phyloP scores from a whole-genome alignment of 345 rosid genomes.

The Eucalyptus brandiana region DNA sequence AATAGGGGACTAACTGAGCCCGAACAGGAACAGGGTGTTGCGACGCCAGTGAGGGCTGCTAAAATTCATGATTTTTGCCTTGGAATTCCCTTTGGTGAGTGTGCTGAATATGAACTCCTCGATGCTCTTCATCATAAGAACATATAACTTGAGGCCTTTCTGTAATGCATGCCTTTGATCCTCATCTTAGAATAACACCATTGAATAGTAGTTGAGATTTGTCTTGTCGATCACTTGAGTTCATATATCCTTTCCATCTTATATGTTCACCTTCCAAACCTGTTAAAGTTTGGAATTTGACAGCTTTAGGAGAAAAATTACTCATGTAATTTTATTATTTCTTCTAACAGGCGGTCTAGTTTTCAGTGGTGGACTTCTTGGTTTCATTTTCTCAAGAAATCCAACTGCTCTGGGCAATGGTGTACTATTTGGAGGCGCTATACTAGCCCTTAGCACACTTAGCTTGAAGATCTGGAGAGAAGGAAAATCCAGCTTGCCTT shows the following conservation, averaged over 20 bases:
- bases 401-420: slow-evolving; percentile 34
- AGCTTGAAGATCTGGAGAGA: slow-evolving; percentile 84
- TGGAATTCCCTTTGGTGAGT: slow-evolving; percentile 91
- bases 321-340: not conserved
- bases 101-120: not conserved
- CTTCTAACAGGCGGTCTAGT: slow-evolving; percentile 51
- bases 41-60: slow-evolving; percentile 32
- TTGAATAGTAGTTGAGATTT: not conserved
- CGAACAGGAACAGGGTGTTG: slow-evolving; percentile 17
- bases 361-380: slow-evolving; percentile 61
- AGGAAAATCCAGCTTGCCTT: slow-evolving; percentile 88
- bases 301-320: not conserved
- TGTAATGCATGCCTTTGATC: not conserved
- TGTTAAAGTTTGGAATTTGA: not conserved
- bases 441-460: slow-evolving; percentile 73
- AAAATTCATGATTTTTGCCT: slow-evolving; percentile 91
- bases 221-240: not conserved
- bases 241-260: not conserved
- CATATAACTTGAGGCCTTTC: not conserved
- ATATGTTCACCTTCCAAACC: not conserved
- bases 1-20: slow-evolving; percentile 1
- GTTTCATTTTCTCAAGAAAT: slow-evolving; percentile 63
- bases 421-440: slow-evolving; percentile 60
- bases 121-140: not conserved
- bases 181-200: not conserved